These are phyloP conservation scores for Sugiyamaella grinbergsii DNA, from an alignment of 1,139 yeast genomes.

Conservation along the genomic window DNA sequence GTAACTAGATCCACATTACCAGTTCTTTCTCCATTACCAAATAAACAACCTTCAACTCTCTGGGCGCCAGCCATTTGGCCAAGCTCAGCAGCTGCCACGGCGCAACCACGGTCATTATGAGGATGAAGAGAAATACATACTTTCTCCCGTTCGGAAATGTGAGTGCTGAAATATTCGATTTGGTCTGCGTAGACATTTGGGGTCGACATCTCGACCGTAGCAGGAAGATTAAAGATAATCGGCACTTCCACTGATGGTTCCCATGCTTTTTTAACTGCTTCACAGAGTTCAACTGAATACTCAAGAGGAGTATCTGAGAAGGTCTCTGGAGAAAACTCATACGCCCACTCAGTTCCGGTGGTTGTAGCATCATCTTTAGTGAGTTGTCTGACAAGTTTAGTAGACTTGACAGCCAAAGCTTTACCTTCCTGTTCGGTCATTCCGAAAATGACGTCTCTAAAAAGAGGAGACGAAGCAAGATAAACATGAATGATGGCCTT, in stretches of 20 bases:
- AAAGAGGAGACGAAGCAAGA: constrained; percentile 87
- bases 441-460: constrained; percentile 88
- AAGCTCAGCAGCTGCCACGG: constrained; percentile 95
- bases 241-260: constrained; percentile 80
- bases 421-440: constrained; percentile 79
- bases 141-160: constrained; percentile 79
- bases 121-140: constrained; percentile 90
- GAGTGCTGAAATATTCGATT: constrained; percentile 81
- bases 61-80: constrained; percentile 96
- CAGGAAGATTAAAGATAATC: constrained; percentile 93
- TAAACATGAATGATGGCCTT: constrained; percentile 88
- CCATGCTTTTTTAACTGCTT: constrained; percentile 96
- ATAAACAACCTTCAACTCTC: constrained; percentile 95
- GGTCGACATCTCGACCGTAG: constrained; percentile 94
- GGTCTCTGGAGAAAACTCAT: constrained; percentile 94
- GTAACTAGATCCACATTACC: constrained; percentile 97
- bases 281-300: constrained; percentile 82
- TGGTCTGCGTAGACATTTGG: constrained; percentile 97
- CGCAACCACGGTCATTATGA: constrained; percentile 97
- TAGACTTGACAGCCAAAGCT: constrained; percentile 77
- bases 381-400: constrained; percentile 74
- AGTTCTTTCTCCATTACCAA: constrained; percentile 98
- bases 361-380: constrained; percentile 86
- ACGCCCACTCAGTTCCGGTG: constrained; percentile 78
- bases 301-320: constrained; percentile 88